Evolutionary conservation across 805 yeast genomes (phyloP).

Genomic region (Jamesozyma jinghongensis): DNA sequence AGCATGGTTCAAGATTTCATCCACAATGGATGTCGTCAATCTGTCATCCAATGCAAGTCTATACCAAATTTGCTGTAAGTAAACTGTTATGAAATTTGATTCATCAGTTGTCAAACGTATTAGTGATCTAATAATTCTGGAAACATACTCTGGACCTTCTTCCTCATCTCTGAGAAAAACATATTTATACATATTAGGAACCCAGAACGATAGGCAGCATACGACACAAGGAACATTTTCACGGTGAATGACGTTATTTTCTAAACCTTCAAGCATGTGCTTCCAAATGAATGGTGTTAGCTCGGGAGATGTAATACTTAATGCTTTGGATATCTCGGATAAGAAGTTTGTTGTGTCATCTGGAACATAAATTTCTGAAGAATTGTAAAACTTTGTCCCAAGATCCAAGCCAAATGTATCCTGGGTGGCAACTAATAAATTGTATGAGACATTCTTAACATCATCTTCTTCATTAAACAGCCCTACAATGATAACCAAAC

Average conservation of each 20-base stretch:
- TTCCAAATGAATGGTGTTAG: constrained; percentile 47
- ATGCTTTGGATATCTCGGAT: constrained; percentile 41
- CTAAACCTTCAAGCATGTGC: constrained; percentile 17
- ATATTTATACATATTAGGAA: constrained; percentile 48
- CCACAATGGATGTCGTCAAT: constrained; percentile 47
- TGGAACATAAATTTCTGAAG: constrained; percentile 56
- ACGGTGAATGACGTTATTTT: constrained; percentile 10
- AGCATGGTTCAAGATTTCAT: constrained; percentile 62
- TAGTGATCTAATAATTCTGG: constrained; percentile 50
- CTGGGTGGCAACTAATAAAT: constrained; percentile 49
- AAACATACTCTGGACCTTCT: constrained; percentile 48
- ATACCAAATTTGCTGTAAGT: constrained; percentile 59
- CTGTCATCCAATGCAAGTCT: constrained; percentile 52
- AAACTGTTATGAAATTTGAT: constrained; percentile 38
- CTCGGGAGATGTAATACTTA: constrained; percentile 46
- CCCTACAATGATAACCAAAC: constrained; percentile 58
- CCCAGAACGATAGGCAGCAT: constrained; percentile 52
- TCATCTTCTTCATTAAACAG: constrained; percentile 47
- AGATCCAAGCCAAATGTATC: constrained; percentile 47
- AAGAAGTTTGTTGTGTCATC: constrained; percentile 54
- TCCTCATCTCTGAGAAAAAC: constrained; percentile 44
- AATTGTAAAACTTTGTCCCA: constrained; percentile 45
- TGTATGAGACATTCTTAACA: constrained; percentile 53
- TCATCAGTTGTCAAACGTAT: constrained; percentile 47
- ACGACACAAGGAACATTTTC: constrained; percentile 12